Evolutionary conservation across 2,329 filamentous ascomycete species (phyloP), one percentile per base, ranked within the genome.

Genomic region (Epichloe typhina): DNA sequence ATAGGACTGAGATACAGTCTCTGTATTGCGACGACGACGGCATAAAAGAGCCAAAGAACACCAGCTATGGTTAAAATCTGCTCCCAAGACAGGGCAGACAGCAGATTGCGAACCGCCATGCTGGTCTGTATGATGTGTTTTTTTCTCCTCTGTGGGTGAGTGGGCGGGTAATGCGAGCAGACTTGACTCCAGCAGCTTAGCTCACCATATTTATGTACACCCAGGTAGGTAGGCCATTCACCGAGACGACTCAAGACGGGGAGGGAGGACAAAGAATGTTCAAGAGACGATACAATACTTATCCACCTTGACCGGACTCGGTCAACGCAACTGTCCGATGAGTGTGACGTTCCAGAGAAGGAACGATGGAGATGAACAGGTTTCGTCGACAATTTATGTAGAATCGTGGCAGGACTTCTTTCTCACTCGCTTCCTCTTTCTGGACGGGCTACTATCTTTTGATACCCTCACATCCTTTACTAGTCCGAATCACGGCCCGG

Each of bases 1-100:
- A 69, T 60, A 11, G 68, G 66, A 50, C 67, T 69, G 49, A 70
- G 58, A 56, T 61, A 67, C 23, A 70, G 54, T 47, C 68, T 58
- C 48, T 59, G 58, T 49, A 66, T 54, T 11, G 60, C 59, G 35
- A 67, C 53, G 49, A 54, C 53, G 23, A 59, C 52, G 40, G 59
- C 53, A 45, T 66, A 67, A 50, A 62, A 50, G 41, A 64, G 46
- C 61, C 62, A 64, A 50, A 60, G 13, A 12, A 53, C 58, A 12
- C 56, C 46, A 31, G 60, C 51, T 33, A 63, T 53, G 50, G 54
- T 61, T 42, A 47, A 48, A 19, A 60, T 53, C 49, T 64, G 59
- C 47, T 57, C 51, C 61, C 59, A 61, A 23, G 54, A 55, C 21
- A 60, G 55, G 52, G 48, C 47, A 52, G 55, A 50, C n/a, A 60